phyloP scores from a whole-genome alignment of 768 basidiomycete species.

The Termitomyces sp. region DNA sequence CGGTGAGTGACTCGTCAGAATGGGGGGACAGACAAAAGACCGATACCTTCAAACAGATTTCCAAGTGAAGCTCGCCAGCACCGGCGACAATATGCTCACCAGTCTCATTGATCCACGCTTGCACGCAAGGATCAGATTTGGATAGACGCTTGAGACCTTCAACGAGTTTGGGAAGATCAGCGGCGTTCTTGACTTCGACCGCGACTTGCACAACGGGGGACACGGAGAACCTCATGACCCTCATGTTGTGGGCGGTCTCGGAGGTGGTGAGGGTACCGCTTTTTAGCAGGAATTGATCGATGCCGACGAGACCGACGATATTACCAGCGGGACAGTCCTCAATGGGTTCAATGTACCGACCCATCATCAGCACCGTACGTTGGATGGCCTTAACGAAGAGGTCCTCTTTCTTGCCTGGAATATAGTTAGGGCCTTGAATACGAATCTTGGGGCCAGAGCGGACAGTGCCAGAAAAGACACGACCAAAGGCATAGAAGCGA shows the following conservation, averaged over 20 bases:
- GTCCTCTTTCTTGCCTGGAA: constrained; percentile 99
- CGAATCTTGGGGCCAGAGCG: constrained; percentile 97
- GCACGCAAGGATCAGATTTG: constrained; percentile 99
- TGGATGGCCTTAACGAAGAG: constrained; percentile 97
- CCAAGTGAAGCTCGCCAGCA: constrained; percentile 98
- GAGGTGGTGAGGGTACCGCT: constrained; percentile 96
- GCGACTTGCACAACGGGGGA: constrained; percentile 99
- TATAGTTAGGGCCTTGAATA: constrained; percentile 98
- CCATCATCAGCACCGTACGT: constrained; percentile 99
- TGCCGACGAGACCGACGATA: constrained; percentile 98
- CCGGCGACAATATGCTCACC: constrained; percentile 99
- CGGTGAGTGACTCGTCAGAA: not conserved
- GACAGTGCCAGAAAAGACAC: constrained; percentile 99
- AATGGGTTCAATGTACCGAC: constrained; percentile 96
- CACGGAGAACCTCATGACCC: constrained; percentile 99
- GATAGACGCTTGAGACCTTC: constrained; percentile 99
- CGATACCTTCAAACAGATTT: constrained; percentile 94
- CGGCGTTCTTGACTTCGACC: constrained; percentile 99
- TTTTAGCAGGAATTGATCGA: constrained; percentile 99
- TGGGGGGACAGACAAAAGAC: not conserved
- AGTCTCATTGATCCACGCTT: constrained; percentile 86
- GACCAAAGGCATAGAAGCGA: constrained; percentile 99
- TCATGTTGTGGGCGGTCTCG: constrained; percentile 99
- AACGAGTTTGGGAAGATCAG: constrained; percentile 98
- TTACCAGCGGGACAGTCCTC: constrained; percentile 99